Evolutionary conservation across 345 rosid genomes (phyloP).

Genomic region (Mangifera indica): DNA sequence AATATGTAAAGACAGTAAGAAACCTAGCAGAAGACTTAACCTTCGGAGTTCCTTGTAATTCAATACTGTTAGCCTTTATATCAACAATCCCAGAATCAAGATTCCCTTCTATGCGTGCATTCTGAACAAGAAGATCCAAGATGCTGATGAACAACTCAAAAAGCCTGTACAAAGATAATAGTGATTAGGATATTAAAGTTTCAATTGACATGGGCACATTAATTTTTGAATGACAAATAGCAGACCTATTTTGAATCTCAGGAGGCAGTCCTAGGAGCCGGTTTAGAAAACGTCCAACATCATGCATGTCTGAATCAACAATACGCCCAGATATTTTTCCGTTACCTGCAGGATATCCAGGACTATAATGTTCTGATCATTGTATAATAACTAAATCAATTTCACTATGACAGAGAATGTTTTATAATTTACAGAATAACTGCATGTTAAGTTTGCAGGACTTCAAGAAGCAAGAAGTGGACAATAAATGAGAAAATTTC

Average conservation of each 20-base stretch:
- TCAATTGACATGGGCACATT: conserved; percentile 9
- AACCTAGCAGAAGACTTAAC: conserved; percentile 39
- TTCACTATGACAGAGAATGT: neutral
- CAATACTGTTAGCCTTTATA: conserved; percentile 82
- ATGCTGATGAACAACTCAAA: conserved; percentile 87
- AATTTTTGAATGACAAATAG: conserved; percentile 20
- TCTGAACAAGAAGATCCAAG: conserved; percentile 84
- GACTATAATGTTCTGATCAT: neutral
- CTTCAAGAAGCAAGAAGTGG: neutral
- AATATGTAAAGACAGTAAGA: conserved; percentile 22
- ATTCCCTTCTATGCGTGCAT: conserved; percentile 93
- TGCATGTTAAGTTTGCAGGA: neutral
- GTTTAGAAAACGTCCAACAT: conserved; percentile 92
- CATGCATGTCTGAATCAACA: conserved; percentile 98
- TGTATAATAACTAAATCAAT: neutral
- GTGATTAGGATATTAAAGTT: conserved; percentile 23
- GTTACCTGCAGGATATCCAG: conserved; percentile 50
- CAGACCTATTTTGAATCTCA: conserved; percentile 89
- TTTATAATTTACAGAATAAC: conserved; percentile 10
- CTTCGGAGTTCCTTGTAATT: conserved; percentile 85
- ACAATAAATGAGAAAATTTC: conserved; percentile 4
- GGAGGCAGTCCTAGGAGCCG: conserved; percentile 95
- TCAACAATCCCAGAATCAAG: conserved; percentile 96
- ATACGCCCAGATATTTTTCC: conserved; percentile 90
- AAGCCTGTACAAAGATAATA: conserved; percentile 52